Evolutionary conservation across 2,329 filamentous ascomycete genomes (phyloP).

Genomic region (Lasiodiplodia citricola): DNA sequence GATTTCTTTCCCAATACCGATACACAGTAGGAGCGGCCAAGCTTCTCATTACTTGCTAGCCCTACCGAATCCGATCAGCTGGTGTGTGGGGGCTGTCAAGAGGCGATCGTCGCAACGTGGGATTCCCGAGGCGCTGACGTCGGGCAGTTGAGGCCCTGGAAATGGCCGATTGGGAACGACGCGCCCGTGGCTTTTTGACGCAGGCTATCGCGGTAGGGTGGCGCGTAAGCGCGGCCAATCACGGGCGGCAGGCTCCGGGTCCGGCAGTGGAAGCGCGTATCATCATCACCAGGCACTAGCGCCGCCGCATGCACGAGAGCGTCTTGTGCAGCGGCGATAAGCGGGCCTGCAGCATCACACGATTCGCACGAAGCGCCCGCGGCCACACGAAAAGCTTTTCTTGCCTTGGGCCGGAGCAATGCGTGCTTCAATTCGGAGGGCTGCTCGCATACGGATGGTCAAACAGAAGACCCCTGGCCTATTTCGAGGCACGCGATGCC

Average conservation of each 20-base stretch:
- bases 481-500: slow-evolving; percentile 15
- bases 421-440: slow-evolving; percentile 8
- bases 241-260: slow-evolving; percentile 4
- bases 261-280: slow-evolving; percentile 13
- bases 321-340: slow-evolving; percentile 23
- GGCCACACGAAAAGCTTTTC: slow-evolving; percentile 4
- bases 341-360: slow-evolving; percentile 5
- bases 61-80: slow-evolving; percentile 7
- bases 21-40: slow-evolving; percentile 5
- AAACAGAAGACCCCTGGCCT: slow-evolving; percentile 22
- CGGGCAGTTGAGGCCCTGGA: not conserved
- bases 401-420: slow-evolving; percentile 6
- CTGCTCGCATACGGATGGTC: slow-evolving; percentile 17
- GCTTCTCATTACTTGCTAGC: not conserved
- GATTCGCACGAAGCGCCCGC: not conserved
- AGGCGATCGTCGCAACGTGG: slow-evolving; percentile 11
- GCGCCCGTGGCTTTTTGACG: slow-evolving; percentile 3
- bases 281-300: slow-evolving; percentile 23
- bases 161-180: slow-evolving; percentile 17
- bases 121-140: slow-evolving; percentile 12
- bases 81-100: not conserved
- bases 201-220: slow-evolving; percentile 12
- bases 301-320: not conserved
- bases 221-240: slow-evolving; percentile 16
- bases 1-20: slow-evolving; percentile 14